Evolutionary conservation across 164 flowering plant genomes (phyloP).

Genomic region (Piper longum): DNA sequence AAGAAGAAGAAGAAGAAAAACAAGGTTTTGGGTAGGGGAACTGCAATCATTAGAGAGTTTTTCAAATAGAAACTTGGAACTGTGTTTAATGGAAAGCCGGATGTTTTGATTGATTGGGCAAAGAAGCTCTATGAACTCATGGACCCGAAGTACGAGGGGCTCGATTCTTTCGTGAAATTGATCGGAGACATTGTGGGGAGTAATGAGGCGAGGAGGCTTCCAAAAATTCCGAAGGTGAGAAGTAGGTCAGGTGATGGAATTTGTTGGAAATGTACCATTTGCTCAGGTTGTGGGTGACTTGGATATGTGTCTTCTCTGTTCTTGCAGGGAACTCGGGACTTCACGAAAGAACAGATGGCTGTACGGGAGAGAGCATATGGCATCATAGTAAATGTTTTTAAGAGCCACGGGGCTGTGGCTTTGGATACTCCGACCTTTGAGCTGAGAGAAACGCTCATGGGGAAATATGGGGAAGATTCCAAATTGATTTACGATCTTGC

Average conservation of each 20-base stretch:
- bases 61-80: slow-evolving; percentile 36
- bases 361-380: slow-evolving; percentile 71
- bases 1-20: slow-evolving; percentile 56
- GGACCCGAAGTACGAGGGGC: slow-evolving; percentile 36
- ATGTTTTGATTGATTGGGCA: slow-evolving; percentile 21
- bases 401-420: slow-evolving; percentile 80
- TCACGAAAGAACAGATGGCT: slow-evolving; percentile 92
- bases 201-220: slow-evolving; percentile 75
- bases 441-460: slow-evolving; percentile 88
- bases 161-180: slow-evolving; percentile 31
- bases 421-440: slow-evolving; percentile 95
- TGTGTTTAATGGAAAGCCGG: slow-evolving; percentile 8
- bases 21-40: slow-evolving; percentile 71
- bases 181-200: slow-evolving; percentile 72
- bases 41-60: slow-evolving; percentile 36
- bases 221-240: slow-evolving; percentile 75
- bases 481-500: slow-evolving; percentile 95
- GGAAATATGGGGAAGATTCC: slow-evolving; percentile 96
- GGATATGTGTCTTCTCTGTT: neutral
- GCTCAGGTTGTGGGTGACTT: neutral
- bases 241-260: slow-evolving; percentile 29
- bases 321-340: slow-evolving; percentile 87
- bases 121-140: slow-evolving; percentile 30
- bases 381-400: slow-evolving; percentile 55
- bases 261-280: slow-evolving; percentile 34